These are phyloP conservation scores for Dendrostoma leiphaemia DNA, from an alignment of 2,329 filamentous ascomycete species.

Conservation along the genomic window DNA sequence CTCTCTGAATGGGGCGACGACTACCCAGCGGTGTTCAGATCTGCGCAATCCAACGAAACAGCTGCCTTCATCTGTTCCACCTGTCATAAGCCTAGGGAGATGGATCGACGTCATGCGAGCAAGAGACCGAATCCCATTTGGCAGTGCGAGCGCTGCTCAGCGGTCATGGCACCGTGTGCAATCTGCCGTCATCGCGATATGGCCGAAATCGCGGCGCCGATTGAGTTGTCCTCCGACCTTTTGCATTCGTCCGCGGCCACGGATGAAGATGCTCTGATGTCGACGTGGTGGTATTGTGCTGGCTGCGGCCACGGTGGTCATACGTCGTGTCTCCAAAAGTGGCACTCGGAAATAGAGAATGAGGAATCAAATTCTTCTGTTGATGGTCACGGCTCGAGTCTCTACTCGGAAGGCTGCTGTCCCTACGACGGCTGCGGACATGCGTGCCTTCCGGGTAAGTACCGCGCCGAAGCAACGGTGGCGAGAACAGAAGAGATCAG, in stretches of 20 bases:
- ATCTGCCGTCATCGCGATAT: conserved; percentile 55
- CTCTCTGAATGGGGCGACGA: conserved; percentile 52
- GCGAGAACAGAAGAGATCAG: conserved; percentile 51
- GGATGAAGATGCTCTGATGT: conserved; percentile 27
- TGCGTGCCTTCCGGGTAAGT: conserved; percentile 57
- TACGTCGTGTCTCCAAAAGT: conserved; percentile 55
- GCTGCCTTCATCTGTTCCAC: conserved; percentile 53
- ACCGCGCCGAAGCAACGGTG: conserved; percentile 46
- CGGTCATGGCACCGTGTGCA: conserved; percentile 54
- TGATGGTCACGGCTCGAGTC: conserved; percentile 3
- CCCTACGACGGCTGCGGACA: conserved; percentile 65
- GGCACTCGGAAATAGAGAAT: conserved; percentile 45
- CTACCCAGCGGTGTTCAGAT: conserved; percentile 52
- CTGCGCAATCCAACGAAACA: conserved; percentile 54
- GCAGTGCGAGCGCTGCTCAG: conserved; percentile 55
- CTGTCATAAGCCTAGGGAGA: conserved; percentile 56
- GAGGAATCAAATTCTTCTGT: conserved; percentile 23
- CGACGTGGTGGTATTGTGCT: conserved; percentile 63
- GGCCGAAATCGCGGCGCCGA: conserved; percentile 31
- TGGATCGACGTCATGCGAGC: conserved; percentile 27
- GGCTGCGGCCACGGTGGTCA: conserved; percentile 64
- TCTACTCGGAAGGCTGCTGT: conserved; percentile 54
- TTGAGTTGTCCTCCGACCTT: conserved; percentile 1
- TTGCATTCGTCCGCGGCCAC: not conserved
- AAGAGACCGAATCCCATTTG: conserved; percentile 40